Percentiles rank a stretch among this genome's conserved stretches.
Evolutionary conservation across 2,329 filamentous ascomycete species (phyloP).

Genomic region (Sclerotinia minor): DNA sequence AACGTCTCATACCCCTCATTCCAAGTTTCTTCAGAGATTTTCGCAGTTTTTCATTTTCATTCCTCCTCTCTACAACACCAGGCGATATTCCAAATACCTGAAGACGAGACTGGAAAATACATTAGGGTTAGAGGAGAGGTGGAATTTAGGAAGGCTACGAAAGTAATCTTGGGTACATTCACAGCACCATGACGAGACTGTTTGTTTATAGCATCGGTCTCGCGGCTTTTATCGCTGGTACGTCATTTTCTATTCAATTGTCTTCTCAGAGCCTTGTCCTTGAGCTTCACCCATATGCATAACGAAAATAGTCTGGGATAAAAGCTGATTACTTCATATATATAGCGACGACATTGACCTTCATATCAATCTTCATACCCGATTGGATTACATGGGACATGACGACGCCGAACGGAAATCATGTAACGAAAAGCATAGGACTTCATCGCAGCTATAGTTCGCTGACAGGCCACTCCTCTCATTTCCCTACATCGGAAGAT

Average conservation of each 20-base stretch:
- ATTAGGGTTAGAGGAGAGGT: conserved; percentile 24
- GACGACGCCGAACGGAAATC: conserved; percentile 48
- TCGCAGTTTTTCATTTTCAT: not conserved
- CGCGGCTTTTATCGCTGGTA: conserved; percentile 48
- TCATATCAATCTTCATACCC: conserved; percentile 67
- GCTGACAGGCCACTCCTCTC: conserved; percentile 54
- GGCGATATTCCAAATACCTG: not conserved
- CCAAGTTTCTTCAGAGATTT: not conserved
- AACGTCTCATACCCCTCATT: conserved; percentile 8
- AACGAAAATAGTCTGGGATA: not conserved
- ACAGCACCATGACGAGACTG: conserved; percentile 46
- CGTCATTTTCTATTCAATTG: conserved; percentile 31
- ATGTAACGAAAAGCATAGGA: conserved; percentile 68
- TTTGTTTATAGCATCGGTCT: conserved; percentile 47
- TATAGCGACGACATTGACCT: conserved; percentile 72
- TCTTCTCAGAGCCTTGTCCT: not conserved
- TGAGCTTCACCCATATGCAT: not conserved
- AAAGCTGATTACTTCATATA: conserved; percentile 35
- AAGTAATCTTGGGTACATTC: not conserved
- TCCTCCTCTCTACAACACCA: not conserved
- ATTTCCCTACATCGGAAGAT: conserved; percentile 67
- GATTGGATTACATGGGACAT: conserved; percentile 69
- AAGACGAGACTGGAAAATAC: conserved; percentile 24
- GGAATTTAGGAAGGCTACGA: conserved; percentile 16
- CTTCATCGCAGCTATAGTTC: conserved; percentile 80